Conservation (phyloP, 169 alveolate genomes). For the Plasmodium gallinaceum region DNA sequence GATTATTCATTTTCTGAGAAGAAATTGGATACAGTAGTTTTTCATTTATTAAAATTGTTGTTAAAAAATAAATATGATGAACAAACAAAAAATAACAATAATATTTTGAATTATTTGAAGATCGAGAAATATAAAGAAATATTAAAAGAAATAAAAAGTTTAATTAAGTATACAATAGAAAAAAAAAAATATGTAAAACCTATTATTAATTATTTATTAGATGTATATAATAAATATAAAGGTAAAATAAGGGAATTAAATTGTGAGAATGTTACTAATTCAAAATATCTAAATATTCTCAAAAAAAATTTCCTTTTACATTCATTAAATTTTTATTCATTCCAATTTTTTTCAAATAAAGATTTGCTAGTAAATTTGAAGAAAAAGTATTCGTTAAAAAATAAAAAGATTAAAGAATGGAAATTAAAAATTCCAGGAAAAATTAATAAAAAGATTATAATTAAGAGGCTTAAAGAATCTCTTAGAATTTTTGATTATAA, state of each 20-base stretch:
- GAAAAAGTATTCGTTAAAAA: neutral
- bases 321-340: conserved; percentile 34
- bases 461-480: neutral
- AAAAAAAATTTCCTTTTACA: conserved; percentile 48
- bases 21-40: conserved; percentile 23
- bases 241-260: conserved; percentile 12
- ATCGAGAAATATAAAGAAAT: conserved; percentile 45
- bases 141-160: conserved; percentile 39
- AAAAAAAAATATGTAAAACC: conserved; percentile 36
- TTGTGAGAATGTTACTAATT: neutral
- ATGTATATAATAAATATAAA: conserved; percentile 38
- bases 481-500: neutral
- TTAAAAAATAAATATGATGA: conserved; percentile 4
- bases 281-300: conserved; percentile 14
- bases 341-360: conserved; percentile 33
- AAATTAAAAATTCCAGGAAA: conserved; percentile 30
- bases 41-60: conserved; percentile 25
- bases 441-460: neutral
- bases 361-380: conserved; percentile 10
- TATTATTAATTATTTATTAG: conserved; percentile 29
- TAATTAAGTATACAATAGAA: conserved; percentile 23
- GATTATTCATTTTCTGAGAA: neutral
- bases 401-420: neutral
- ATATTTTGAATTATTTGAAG: neutral
- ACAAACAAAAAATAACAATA: neutral